phyloP scores from a whole-genome alignment of 1,284 basidiomycete genomes.

The Mycena sp. region DNA sequence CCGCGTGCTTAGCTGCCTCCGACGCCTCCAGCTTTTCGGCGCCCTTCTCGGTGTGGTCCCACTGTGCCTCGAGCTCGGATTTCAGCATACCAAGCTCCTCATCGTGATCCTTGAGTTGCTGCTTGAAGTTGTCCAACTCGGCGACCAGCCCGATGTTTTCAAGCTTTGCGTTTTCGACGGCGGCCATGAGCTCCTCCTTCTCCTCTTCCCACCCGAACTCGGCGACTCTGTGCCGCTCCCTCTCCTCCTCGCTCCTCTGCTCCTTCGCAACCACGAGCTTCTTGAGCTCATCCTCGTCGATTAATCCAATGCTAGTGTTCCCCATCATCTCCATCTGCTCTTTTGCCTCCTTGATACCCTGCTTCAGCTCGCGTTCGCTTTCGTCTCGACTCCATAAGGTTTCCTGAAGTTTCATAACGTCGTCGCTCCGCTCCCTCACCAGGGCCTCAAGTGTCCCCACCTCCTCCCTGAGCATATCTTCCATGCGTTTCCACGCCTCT shows the following conservation, averaged over 20 bases:
- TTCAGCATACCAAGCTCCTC: constrained; percentile 61
- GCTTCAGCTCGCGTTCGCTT: constrained; percentile 58
- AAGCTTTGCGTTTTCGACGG: constrained; percentile 48
- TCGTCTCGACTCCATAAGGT: constrained; percentile 61
- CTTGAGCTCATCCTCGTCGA: constrained; percentile 56
- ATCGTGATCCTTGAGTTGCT: constrained; percentile 52
- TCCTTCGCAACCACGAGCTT: constrained; percentile 49
- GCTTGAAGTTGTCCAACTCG: constrained; percentile 49
- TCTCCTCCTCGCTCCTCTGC: constrained; percentile 50
- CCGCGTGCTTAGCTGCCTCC: constrained; percentile 27
- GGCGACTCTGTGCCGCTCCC: constrained; percentile 50
- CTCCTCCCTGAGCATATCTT: constrained; percentile 53
- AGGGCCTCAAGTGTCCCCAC: constrained; percentile 49
- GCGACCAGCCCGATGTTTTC: constrained; percentile 53
- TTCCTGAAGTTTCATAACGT: constrained; percentile 54
- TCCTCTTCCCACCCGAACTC: constrained; percentile 63
- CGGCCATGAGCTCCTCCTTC: constrained; percentile 51
- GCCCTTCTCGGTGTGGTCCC: constrained; percentile 65
- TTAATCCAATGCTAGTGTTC: constrained; percentile 49
- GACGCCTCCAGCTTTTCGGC: constrained; percentile 44
- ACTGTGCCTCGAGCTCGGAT: constrained; percentile 72
- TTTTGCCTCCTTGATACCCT: constrained; percentile 60
- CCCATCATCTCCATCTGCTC: constrained; percentile 68
- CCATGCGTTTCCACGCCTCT: constrained; percentile 42
- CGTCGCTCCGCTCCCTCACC: constrained; percentile 52